A percentile compares a stretch with the other conserved stretches of the same genome.
Conservation (phyloP, 148 eudicot genomes). For the Nepenthes mirabilis region DNA sequence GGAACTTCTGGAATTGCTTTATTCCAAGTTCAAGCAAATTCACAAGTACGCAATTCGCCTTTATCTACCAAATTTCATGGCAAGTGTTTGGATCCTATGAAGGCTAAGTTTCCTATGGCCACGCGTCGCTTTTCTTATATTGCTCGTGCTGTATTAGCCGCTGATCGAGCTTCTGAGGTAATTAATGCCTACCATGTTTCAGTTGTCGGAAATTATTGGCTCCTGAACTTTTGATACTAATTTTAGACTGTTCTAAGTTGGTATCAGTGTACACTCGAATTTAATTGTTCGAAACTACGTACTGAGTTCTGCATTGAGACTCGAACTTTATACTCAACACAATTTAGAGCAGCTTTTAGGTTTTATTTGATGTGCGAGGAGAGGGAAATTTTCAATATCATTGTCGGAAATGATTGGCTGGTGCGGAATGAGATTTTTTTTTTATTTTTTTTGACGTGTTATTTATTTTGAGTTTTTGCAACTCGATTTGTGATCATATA, state of each 20-base stretch:
- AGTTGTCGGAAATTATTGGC: too few relatives aligned
- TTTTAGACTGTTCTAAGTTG: background rate
- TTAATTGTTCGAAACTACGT: too few relatives aligned
- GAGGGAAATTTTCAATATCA: too few relatives aligned
- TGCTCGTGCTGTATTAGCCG: slow-evolving; percentile 53
- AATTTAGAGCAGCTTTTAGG: too few relatives aligned
- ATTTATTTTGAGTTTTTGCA: too few relatives aligned
- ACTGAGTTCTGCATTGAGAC: too few relatives aligned
- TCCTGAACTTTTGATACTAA: background rate
- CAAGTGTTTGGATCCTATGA: slow-evolving; percentile 15
- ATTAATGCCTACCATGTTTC: background rate
- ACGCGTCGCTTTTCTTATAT: slow-evolving; percentile 19
- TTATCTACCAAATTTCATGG: slow-evolving; percentile 40
- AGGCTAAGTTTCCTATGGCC: slow-evolving; percentile 22
- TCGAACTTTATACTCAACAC: too few relatives aligned
- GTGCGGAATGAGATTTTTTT: too few relatives aligned
- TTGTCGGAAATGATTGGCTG: too few relatives aligned
- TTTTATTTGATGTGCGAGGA: too few relatives aligned
- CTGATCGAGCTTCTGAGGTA: slow-evolving; percentile 54
- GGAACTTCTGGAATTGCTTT: slow-evolving; percentile 35
- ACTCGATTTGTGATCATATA: too few relatives aligned
- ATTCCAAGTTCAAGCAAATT: slow-evolving; percentile 38
- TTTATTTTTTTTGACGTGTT: too few relatives aligned
- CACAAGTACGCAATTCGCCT: slow-evolving; percentile 27
- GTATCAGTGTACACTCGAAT: background rate